These are phyloP conservation scores for Helianthus tuberosus DNA, from an alignment of 129 eudicot genomes.

Conservation along the genomic window DNA sequence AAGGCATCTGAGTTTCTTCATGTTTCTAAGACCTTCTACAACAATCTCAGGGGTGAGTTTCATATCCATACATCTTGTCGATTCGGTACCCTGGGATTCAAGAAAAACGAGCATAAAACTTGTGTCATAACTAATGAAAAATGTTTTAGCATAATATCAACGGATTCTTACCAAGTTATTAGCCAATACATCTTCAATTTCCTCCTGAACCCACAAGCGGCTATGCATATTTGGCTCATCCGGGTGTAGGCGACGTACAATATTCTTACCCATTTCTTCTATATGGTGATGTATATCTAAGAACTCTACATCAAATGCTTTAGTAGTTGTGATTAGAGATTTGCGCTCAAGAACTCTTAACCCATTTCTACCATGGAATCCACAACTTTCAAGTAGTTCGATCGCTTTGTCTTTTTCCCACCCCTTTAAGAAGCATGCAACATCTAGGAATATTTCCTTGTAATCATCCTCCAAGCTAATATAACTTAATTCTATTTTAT, in stretches of 20 bases:
- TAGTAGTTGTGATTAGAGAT: slow-evolving; percentile 34
- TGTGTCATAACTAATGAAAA: background rate
- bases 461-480: slow-evolving; percentile 40
- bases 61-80: background rate
- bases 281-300: slow-evolving; percentile 50
- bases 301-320: background rate
- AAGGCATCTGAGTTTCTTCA: slow-evolving; percentile 22
- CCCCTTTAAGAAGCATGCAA: slow-evolving; percentile 48
- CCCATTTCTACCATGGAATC: slow-evolving; percentile 38
- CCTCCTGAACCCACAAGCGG: slow-evolving; percentile 46
- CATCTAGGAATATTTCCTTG: slow-evolving; percentile 53
- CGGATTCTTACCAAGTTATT: slow-evolving; percentile 13
- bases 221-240: slow-evolving; percentile 43
- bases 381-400: slow-evolving; percentile 40
- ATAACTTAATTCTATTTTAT: slow-evolving; percentile 45
- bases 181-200: slow-evolving; percentile 22
- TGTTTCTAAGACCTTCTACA: slow-evolving; percentile 9
- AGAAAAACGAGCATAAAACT: background rate
- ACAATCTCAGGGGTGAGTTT: background rate
- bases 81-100: slow-evolving; percentile 7
- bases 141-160: background rate
- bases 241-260: slow-evolving; percentile 30
- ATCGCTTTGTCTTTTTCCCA: slow-evolving; percentile 30
- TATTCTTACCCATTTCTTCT: slow-evolving; percentile 60
- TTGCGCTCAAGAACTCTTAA: slow-evolving; percentile 29